These are phyloP conservation scores for Didymella keratinophila DNA, from an alignment of 2,329 filamentous ascomycete genomes.

Conservation along the genomic window DNA sequence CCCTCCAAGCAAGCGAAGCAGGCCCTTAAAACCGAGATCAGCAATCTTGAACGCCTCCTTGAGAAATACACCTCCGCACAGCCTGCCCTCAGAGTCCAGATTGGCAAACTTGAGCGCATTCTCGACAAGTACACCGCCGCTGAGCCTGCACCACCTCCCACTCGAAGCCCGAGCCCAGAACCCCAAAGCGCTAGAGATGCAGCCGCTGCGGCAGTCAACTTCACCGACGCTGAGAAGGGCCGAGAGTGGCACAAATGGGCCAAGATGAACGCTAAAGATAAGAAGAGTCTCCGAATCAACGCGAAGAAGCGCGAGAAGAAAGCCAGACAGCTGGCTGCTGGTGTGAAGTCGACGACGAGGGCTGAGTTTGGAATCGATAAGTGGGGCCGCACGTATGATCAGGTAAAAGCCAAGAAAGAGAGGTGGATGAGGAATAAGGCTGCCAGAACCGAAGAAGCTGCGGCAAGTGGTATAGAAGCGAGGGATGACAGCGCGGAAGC, in stretches of 20 bases:
- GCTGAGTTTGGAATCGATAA: neutral
- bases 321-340: neutral
- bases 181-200: neutral
- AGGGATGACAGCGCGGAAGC: neutral
- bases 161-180: neutral
- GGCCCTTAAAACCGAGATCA: neutral
- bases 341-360: neutral
- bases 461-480: neutral
- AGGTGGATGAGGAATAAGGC: neutral
- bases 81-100: neutral
- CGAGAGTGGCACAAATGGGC: slow-evolving; percentile 16
- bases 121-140: neutral
- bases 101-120: neutral
- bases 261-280: slow-evolving; percentile 5
- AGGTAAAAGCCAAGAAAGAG: neutral
- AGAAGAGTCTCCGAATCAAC: neutral
- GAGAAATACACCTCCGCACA: neutral
- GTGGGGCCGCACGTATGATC: neutral
- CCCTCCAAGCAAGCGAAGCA: neutral
- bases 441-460: neutral
- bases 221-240: slow-evolving; percentile 1
- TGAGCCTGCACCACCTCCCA: neutral
- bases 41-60: neutral
- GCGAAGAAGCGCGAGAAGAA: neutral
- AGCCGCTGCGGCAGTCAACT: neutral